These are phyloP conservation scores for Knufia fluminis DNA, from an alignment of 2,329 filamentous ascomycete genomes.

Conservation along the genomic window DNA sequence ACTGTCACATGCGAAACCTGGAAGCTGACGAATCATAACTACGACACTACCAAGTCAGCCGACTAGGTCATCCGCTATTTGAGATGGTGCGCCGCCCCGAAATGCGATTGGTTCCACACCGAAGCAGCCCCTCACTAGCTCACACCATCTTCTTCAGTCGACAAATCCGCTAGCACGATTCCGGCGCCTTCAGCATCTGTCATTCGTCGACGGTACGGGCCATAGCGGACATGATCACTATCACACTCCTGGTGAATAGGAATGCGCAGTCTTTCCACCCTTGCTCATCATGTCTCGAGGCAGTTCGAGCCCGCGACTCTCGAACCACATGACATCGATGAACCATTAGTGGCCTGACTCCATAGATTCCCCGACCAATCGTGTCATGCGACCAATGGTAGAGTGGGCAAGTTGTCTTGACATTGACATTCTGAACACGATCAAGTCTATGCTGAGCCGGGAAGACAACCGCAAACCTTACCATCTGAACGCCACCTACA, in stretches of 20 bases:
- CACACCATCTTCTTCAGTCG: background rate
- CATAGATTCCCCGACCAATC: slow-evolving; percentile 1
- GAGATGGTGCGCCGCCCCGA: background rate
- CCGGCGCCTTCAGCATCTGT: background rate
- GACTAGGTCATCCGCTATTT: slow-evolving; percentile 3
- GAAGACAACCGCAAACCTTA: background rate
- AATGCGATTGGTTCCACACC: background rate
- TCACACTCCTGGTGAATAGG: slow-evolving; percentile 10
- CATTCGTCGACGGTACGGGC: slow-evolving; percentile 7
- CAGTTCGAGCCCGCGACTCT: background rate
- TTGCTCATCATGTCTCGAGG: background rate
- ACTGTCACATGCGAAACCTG: background rate
- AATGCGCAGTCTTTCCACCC: slow-evolving; percentile 5
- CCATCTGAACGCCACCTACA: background rate
- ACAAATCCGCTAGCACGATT: slow-evolving; percentile 6
- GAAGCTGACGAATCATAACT: background rate
- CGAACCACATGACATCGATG: slow-evolving; percentile 7
- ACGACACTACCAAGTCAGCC: background rate
- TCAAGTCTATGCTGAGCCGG: background rate
- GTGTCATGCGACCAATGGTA: background rate
- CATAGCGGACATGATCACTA: slow-evolving; percentile 3
- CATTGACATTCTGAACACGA: background rate
- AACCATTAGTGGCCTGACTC: background rate
- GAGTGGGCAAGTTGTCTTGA: background rate
- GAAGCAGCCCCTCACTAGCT: background rate